Evolutionary conservation across 2,329 filamentous ascomycete genomes (phyloP), one percentile per base, ranked within the genome.

Genomic region (Ceratocystiopsis minuta): DNA sequence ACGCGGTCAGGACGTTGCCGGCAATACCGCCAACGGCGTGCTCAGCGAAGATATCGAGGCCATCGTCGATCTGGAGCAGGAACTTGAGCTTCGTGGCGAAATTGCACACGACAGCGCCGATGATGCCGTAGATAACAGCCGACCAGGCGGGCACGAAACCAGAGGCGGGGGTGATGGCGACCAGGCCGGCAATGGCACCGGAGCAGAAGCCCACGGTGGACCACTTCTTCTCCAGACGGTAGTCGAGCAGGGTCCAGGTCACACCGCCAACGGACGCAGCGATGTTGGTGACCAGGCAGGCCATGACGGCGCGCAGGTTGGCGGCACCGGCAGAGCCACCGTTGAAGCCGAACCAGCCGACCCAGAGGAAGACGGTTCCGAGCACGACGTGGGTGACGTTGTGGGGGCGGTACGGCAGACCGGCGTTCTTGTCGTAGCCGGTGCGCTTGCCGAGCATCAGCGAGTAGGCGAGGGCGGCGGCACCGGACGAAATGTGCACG

Each of bases 311-410:
- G 39, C 86, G 78, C 54, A 93, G 60, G 58, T 90, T 92, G 40
- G 84, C 84, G 39, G 77, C 68, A 43, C 90, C 66, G 14, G 84
- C 85, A 15, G 80, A 86, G 49, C 85, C 85, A 39, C 82, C 84
- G 53, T 93, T 94, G 74, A 94, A 94, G 38, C 86, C 86, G 54
- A 93, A 92, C 86, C 85, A 94, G 42, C 86, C 86, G 15, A 93
- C 81, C 85, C 86, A 94, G 15, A 94, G 75, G 62, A 94, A 93
- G 38, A 93, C 84, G 3, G 86, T 93, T 28, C 86, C 86, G 43
- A 92, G 80, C 41, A 93, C 84, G 51, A 94, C 86, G 57, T 92
- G 83, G 4, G 85, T 90, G 38, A 92, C 84, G 53, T 93, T 93
- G 65, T 94, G 86, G 11, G 86, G 86, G 40, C 86, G 80, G 60